Conservation (phyloP, 495 filamentous ascomycete genomes). For the Peziza echinospora region DNA sequence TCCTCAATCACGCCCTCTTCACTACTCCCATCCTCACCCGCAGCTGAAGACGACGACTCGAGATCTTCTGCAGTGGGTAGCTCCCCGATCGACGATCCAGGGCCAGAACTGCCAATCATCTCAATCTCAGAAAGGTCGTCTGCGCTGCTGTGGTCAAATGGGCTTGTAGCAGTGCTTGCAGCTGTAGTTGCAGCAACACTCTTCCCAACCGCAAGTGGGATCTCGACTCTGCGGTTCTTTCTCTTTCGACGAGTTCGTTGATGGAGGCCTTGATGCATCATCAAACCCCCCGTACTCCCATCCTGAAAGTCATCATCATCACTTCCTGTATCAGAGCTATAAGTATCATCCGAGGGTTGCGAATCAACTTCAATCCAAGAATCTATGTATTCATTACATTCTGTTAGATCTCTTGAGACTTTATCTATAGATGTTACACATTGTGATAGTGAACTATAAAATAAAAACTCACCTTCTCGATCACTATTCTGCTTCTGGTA, state of each 20-base stretch:
- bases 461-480: too few species aligned
- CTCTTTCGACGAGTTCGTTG: too few species aligned
- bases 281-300: slow-evolving; percentile 20
- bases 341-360: slow-evolving; percentile 71
- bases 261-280: background rate
- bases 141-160: background rate
- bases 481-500: too few species aligned
- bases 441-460: too few species aligned
- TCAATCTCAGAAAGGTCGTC: background rate
- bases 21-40: background rate
- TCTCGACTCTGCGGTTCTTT: background rate
- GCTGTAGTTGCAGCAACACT: too few species aligned
- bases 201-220: too few species aligned
- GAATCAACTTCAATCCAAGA: slow-evolving; percentile 94
- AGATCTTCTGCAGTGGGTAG: background rate
- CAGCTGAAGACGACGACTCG: background rate
- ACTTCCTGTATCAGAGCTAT: slow-evolving; percentile 68
- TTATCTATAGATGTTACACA: too few species aligned
- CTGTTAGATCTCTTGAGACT: too few species aligned
- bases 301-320: slow-evolving; percentile 76
- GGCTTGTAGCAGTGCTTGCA: background rate
- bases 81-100: background rate
- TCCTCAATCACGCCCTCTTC: background rate
- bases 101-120: background rate
- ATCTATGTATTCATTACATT: slow-evolving; percentile 32